These are phyloP conservation scores for Pinus albicaulis DNA, from an alignment of 75 land plant genomes.

Conservation along the genomic window DNA sequence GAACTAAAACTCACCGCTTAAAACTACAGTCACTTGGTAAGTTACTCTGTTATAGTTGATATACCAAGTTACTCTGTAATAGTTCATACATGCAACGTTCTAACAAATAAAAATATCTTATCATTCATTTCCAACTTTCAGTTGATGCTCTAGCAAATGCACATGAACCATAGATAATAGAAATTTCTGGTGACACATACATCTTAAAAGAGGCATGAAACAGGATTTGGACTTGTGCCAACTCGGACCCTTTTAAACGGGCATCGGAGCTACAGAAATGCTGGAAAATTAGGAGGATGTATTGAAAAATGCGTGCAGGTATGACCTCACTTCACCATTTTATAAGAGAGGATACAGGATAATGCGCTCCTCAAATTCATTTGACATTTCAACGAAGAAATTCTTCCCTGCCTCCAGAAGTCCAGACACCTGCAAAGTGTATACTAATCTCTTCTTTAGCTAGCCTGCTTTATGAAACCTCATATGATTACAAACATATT, in stretches of 20 bases:
- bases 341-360: slow-evolving; percentile 16
- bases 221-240: too few species aligned
- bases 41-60: not conserved
- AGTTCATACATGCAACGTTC: not conserved
- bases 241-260: too few species aligned
- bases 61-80: too few species aligned
- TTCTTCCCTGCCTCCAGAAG: slow-evolving; percentile 27
- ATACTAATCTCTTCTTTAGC: not conserved
- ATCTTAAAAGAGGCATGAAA: too few species aligned
- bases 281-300: not conserved
- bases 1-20: too few species aligned
- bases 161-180: too few species aligned
- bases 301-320: not conserved
- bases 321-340: not conserved
- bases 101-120: too few species aligned
- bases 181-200: too few species aligned
- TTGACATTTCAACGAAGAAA: slow-evolving; percentile 24
- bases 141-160: too few species aligned
- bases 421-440: slow-evolving; percentile 24
- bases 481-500: not conserved
- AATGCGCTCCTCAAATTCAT: slow-evolving; percentile 28
- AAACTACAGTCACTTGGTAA: too few species aligned
- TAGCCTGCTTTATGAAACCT: not conserved
- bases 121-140: too few species aligned
- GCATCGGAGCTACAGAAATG: too few species aligned